Evolutionary conservation across 2,329 filamentous ascomycete species (phyloP).

Genomic region (Fonsecaea monophora): DNA sequence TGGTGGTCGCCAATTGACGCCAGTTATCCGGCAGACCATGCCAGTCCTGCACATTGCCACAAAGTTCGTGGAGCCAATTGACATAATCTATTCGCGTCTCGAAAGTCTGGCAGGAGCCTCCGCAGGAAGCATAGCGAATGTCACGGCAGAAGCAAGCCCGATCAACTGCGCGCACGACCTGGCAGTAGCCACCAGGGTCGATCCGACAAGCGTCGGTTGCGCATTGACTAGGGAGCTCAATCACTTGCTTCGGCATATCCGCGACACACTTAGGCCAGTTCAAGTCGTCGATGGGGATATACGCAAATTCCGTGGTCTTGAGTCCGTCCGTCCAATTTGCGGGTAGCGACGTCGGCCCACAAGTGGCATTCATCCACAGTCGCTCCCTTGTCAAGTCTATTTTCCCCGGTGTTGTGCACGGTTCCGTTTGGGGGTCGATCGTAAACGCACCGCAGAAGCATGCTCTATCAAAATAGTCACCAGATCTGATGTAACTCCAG

Average conservation of each 20-base stretch:
- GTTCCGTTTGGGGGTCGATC: constrained; percentile 32
- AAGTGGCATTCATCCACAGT: constrained; percentile 46
- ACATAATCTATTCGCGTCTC: constrained; percentile 45
- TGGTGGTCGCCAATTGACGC: constrained; percentile 40
- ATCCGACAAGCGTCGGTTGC: constrained; percentile 45
- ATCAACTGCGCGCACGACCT: constrained; percentile 41
- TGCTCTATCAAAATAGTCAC: constrained; percentile 45
- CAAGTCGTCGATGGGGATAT: constrained; percentile 44
- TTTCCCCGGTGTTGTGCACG: constrained; percentile 36
- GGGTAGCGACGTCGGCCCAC: constrained; percentile 41
- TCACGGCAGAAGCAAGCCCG: constrained; percentile 44
- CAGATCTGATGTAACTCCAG: constrained; percentile 29
- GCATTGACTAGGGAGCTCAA: constrained; percentile 40
- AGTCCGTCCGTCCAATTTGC: constrained; percentile 42
- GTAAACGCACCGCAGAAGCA: constrained; percentile 44
- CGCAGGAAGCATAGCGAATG: constrained; percentile 43
- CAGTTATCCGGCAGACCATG: constrained; percentile 44
- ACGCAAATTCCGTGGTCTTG: constrained; percentile 41
- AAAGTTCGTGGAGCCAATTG: constrained; percentile 45
- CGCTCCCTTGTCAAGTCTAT: constrained; percentile 42
- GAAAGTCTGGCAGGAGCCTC: constrained; percentile 43
- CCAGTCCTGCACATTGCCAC: constrained; percentile 43
- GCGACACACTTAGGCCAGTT: constrained; percentile 41
- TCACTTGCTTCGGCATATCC: constrained; percentile 40
- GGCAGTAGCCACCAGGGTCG: constrained; percentile 45